Evolutionary conservation across 2,329 filamentous ascomycete species (phyloP).

Genomic region (Tolypocladium pustulatum): DNA sequence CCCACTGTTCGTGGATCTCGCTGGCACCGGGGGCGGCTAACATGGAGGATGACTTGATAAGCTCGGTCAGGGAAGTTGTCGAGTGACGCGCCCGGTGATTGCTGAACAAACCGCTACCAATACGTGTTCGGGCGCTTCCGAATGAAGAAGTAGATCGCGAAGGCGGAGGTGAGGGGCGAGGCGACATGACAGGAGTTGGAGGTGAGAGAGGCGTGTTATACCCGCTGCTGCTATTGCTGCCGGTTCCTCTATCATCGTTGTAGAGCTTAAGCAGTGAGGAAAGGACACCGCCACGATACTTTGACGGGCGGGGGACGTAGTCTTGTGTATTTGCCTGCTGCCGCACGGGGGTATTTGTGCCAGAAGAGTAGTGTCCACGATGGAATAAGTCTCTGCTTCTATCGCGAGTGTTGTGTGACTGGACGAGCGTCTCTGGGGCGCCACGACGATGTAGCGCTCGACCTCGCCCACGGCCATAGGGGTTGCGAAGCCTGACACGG

Average conservation of each 20-base stretch:
- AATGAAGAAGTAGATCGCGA: conserved; percentile 28
- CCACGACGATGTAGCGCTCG: conserved; percentile 12
- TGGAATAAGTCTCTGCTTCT: conserved; percentile 19
- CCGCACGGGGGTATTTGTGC: conserved; percentile 24
- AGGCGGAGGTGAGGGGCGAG: conserved; percentile 27
- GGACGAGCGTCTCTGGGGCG: conserved; percentile 23
- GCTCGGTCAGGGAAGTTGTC: conserved; percentile 35
- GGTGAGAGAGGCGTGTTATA: conserved; percentile 28
- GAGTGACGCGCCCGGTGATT: conserved; percentile 29
- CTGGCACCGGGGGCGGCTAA: conserved; percentile 37
- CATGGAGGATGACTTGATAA: conserved; percentile 44
- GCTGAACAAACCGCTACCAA: conserved; percentile 28
- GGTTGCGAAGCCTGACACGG: conserved; percentile 11
- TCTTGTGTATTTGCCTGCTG: conserved; percentile 39
- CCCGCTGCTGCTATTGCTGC: conserved; percentile 24
- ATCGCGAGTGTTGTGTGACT: conserved; percentile 20
- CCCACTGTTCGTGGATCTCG: conserved; percentile 31
- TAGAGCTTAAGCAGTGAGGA: conserved; percentile 64
- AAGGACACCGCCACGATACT: conserved; percentile 65
- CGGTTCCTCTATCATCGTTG: conserved; percentile 32
- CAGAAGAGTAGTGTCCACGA: conserved; percentile 17
- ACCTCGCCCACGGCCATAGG: conserved; percentile 12
- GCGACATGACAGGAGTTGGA: conserved; percentile 29
- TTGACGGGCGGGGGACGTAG: conserved; percentile 55
- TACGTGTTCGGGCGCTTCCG: conserved; percentile 20